Evolutionary conservation across 441 rosid genomes (phyloP).

Genomic region (Erodium texanum): DNA sequence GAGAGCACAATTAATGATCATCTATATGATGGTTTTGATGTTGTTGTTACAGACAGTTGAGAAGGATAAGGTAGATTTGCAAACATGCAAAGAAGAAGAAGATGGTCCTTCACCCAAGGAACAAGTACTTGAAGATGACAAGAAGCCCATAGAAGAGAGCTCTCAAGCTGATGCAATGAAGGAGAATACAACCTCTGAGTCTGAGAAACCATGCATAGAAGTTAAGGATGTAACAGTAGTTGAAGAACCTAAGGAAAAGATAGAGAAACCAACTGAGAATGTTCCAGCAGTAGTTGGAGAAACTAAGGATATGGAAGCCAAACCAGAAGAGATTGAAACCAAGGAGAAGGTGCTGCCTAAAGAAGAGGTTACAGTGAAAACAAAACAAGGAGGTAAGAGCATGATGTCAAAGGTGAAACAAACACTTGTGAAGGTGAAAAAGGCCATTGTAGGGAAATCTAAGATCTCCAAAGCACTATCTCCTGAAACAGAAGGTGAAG

Average conservation of each 20-base stretch:
- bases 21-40: constrained; percentile 10
- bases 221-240: background rate
- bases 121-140: constrained; percentile 2
- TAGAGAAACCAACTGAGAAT: background rate
- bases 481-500: constrained; percentile 33
- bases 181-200: too few relatives aligned
- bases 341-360: constrained; percentile 30
- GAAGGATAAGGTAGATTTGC: constrained; percentile 19
- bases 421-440: constrained; percentile 57
- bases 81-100: constrained; percentile 16
- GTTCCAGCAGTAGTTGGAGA: background rate
- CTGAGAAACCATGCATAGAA: background rate
- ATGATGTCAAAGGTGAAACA: constrained; percentile 58
- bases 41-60: constrained; percentile 17
- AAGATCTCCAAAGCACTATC: constrained; percentile 37
- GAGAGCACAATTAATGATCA: too few relatives aligned
- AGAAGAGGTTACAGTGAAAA: constrained; percentile 35
- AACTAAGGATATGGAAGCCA: background rate
- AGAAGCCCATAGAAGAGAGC: background rate
- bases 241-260: background rate
- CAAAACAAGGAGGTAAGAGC: constrained; percentile 38
- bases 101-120: too few relatives aligned
- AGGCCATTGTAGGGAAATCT: constrained; percentile 57
- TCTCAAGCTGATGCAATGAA: background rate
- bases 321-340: constrained; percentile 20